Evolutionary conservation across 2,329 filamentous ascomycete genomes (phyloP).

Genomic region (Dothidotthia symphoricarpi): DNA sequence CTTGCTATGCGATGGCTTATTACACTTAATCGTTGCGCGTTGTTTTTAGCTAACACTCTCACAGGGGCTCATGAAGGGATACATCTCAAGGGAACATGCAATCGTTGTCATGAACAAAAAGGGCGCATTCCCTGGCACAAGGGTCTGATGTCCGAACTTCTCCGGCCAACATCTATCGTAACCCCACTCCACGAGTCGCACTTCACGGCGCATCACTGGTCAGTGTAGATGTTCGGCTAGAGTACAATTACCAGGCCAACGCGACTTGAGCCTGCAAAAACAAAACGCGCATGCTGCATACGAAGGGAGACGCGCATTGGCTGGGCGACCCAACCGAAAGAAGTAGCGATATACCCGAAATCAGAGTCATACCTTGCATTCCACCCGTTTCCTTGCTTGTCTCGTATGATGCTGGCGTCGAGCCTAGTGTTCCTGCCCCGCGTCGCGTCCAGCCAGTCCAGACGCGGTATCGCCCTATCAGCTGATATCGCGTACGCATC

Average conservation of each 20-base stretch:
- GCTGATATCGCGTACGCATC: constrained; percentile 32
- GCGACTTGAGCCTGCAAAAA: neutral
- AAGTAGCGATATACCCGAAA: constrained; percentile 3
- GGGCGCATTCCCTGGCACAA: constrained; percentile 90
- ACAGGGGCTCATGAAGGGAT: constrained; percentile 94
- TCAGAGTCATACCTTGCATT: neutral
- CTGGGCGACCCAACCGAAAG: neutral
- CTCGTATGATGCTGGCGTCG: too few relatives aligned
- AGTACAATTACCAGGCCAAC: neutral
- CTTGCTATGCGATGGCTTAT: too few relatives aligned
- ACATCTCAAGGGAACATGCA: constrained; percentile 86
- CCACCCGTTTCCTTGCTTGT: too few relatives aligned
- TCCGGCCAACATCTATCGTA: constrained; percentile 11
- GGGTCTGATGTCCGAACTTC: constrained; percentile 49
- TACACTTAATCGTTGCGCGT: too few relatives aligned
- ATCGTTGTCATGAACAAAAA: constrained; percentile 92
- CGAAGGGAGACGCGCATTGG: neutral
- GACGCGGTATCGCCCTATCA: constrained; percentile 31
- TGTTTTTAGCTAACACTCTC: constrained; percentile 16
- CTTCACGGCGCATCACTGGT: constrained; percentile 8
- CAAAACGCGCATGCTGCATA: neutral
- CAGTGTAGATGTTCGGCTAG: constrained; percentile 1
- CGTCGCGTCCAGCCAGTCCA: constrained; percentile 13
- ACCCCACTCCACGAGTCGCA: constrained; percentile 10
- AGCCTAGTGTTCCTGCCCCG: constrained; percentile 1